Base-by-base conservation (phyloP, 768 basidiomycete genomes). In the Boletus sp. region DNA sequence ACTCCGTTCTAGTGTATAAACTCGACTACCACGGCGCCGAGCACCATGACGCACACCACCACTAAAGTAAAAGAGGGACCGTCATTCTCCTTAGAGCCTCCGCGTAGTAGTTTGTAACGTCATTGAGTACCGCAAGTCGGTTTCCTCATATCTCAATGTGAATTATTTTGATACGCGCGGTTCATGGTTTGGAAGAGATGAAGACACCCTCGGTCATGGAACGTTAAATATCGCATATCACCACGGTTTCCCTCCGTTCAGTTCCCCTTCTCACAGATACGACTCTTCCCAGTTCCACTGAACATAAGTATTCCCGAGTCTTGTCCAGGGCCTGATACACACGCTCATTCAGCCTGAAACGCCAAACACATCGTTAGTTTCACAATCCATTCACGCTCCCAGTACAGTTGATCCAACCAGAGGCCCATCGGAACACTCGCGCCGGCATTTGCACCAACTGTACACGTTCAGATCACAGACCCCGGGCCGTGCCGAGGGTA, bases 1-100 rank as follows among this genome's bases (percentile, higher is more conserved):
- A 72, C 15, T 10, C 57, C 45, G 24, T 53, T 40, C 12, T 64
- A 94, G 92, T 85, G 39, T 92, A 92, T 67, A 75, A 78, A 36
- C 80, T 93, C 55, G 87, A 93, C 67, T 86, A 80, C 76, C 85
- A 87, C 55, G 87, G 87, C 42, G 75, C 75, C 47, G 80, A 82
- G 55, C 76, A 80, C 55, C 76, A 73, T 57, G 77, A 76, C 28
- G 73, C 71, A 53, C 76, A 80, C 68, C 80, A 83, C 67, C 81
- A 84, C 52, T 73, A 51, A 65, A 56, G 46, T 50, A 55, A 59
- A 59, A 55, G 36, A 41, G 54, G 41, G 40, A 28, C 35, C 49
- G 18, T 5, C 47, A 29, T 44, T 9, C 32, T 57, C 28, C 36
- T 47, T 65, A 64, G 66, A 63, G 24, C 40, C 20, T 54, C 46